A percentile compares a stretch with the other conserved stretches of the same genome.
These are phyloP conservation scores for Ramichloridium luteum DNA, from an alignment of 2,329 filamentous ascomycete genomes.

Conservation along the genomic window DNA sequence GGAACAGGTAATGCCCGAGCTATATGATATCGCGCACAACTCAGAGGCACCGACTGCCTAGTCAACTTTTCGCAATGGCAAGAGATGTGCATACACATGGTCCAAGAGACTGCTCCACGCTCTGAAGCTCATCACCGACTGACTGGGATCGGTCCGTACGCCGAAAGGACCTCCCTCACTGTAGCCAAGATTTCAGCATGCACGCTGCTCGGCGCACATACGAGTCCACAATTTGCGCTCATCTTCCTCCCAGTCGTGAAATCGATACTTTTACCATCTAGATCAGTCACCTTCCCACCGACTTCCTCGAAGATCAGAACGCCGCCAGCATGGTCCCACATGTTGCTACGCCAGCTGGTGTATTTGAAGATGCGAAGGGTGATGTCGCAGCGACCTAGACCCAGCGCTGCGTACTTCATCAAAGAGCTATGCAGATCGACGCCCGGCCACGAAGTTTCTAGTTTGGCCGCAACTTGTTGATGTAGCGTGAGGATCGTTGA, in stretches of 20 bases:
- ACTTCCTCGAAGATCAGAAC: slow-evolving; percentile 40
- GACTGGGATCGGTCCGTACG: slow-evolving; percentile 10
- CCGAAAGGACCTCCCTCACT: slow-evolving; percentile 10
- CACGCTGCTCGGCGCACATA: slow-evolving; percentile 13
- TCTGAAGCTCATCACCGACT: too few relatives aligned
- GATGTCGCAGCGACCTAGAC: slow-evolving; percentile 12
- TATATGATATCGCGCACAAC: too few relatives aligned
- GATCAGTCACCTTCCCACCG: slow-evolving; percentile 39
- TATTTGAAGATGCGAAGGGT: slow-evolving; percentile 16
- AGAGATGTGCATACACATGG: too few relatives aligned
- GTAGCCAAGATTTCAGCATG: slow-evolving; percentile 13
- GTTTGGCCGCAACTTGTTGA: slow-evolving; percentile 24
- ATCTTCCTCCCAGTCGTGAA: slow-evolving; percentile 25
- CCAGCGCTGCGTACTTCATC: slow-evolving; percentile 27
- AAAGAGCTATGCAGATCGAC: slow-evolving; percentile 42
- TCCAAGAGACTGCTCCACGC: too few relatives aligned
- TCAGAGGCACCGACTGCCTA: too few relatives aligned
- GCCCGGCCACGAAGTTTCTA: slow-evolving; percentile 36
- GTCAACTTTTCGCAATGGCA: too few relatives aligned
- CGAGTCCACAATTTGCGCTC: slow-evolving; percentile 14
- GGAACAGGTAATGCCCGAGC: too few relatives aligned
- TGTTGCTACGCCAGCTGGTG: slow-evolving; percentile 17
- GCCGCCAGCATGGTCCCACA: slow-evolving; percentile 47
- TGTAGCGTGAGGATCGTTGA: slow-evolving; percentile 29
- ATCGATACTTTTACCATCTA: slow-evolving; percentile 38